Evolutionary conservation across 352 stramenopile species (phyloP).

Genomic region (Pythium brachiatum): DNA sequence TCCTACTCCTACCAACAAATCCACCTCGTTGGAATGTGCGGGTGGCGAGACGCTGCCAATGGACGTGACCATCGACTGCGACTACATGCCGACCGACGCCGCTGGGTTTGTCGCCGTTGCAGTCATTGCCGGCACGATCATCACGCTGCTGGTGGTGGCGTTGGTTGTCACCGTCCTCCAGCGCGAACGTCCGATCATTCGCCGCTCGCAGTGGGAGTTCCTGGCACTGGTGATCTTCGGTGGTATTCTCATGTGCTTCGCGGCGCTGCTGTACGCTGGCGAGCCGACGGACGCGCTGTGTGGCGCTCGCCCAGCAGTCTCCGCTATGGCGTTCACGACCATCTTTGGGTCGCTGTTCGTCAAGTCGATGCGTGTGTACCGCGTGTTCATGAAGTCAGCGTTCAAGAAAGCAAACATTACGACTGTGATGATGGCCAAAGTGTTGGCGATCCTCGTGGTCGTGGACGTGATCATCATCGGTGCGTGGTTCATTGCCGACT

Average conservation of each 20-base stretch:
- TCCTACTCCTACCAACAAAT: constrained; percentile 10
- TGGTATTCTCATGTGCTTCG: constrained; percentile 28
- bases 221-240: constrained; percentile 29
- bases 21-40: constrained; percentile 43
- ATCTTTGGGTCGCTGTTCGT: constrained; percentile 33
- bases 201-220: constrained; percentile 40
- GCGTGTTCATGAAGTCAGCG: constrained; percentile 30
- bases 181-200: constrained; percentile 34
- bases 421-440: constrained; percentile 20
- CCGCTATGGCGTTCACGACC: constrained; percentile 27
- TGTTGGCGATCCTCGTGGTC: constrained; percentile 16
- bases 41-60: constrained; percentile 26
- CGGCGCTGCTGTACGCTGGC: constrained; percentile 23
- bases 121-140: constrained; percentile 1
- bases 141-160: neutral
- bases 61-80: constrained; percentile 27
- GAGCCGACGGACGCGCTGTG: constrained; percentile 22
- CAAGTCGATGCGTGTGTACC: constrained; percentile 42
- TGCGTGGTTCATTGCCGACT: constrained; percentile 28
- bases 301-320: constrained; percentile 23
- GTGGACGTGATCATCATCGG: constrained; percentile 31
- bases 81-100: constrained; percentile 31
- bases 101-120: neutral
- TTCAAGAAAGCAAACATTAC: constrained; percentile 30
- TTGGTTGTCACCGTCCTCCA: constrained; percentile 30